Base-by-base conservation (phyloP, 1,139 yeast species). In the Geotrichum reessii region DNA sequence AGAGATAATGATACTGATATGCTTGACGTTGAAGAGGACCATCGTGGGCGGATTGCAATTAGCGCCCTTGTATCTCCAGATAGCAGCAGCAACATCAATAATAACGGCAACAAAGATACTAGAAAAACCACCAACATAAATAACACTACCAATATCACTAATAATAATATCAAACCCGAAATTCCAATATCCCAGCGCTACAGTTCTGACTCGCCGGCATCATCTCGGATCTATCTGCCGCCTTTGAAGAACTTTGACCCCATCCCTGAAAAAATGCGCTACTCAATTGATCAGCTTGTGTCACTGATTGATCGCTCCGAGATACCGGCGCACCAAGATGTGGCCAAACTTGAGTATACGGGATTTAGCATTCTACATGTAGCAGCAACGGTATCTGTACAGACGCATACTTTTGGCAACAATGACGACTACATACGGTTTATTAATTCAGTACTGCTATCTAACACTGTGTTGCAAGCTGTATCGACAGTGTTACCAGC, bases 341-440 rank as follows among this genome's bases (percentile, higher is more conserved):
- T 22, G n/a, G 40, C 25, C 11, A 55, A 81, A 59, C 66, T 84
- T 7, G 82, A 79, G 64, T 76, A 72, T 24, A 69, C 86, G 55
- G 93, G 95, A 0, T 76, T 78, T 60, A 73, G 80, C 11, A 74
- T 83, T 4, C 76, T 85, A 3, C 69, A 78, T 3, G 74, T 85
- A 0, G 76, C 86, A 7, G 77, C 85, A 6, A 76, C 85, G 3
- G 82, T 80, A 65, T 78, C 85, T 9, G 74, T 85, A 57, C 89
- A 84, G 63, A 27, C 42, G 2, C 33, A 12, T 12, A n/a, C 24
- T 17, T 25, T 56, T 33, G n/a, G 37, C 14, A 14, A 40, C 27
- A 8, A 31, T 22, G 56, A 52, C 19, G 46, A 53, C 8, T 22
- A 46, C 8, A 25, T 52, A 11, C 27, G 49, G 17, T 17, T 33